Percentiles rank a stretch among this genome's conserved stretches.
Conservation (phyloP, 2,329 filamentous ascomycete species). For the Neocatenulostroma microsporum region DNA sequence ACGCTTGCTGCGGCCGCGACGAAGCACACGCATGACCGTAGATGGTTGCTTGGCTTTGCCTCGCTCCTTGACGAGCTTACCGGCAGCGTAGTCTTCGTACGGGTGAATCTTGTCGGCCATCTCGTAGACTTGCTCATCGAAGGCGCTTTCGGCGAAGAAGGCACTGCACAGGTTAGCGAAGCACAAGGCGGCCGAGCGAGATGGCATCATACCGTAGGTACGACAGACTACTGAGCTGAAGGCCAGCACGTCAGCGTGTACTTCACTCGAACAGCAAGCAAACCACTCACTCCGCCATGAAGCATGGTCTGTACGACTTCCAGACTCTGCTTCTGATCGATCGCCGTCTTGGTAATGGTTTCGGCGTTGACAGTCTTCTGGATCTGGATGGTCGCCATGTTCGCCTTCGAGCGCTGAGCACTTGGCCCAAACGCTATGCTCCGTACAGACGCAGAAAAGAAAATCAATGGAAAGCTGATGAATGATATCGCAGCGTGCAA, state of each 20-base stretch:
- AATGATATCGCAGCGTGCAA: too few relatives aligned
- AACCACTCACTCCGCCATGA: conserved; percentile 40
- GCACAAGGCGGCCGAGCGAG: too few relatives aligned
- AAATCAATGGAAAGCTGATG: too few relatives aligned
- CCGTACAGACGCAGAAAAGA: too few relatives aligned
- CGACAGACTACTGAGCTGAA: conserved; percentile 29
- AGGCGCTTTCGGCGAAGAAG: conserved; percentile 28
- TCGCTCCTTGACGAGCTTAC: conserved; percentile 8
- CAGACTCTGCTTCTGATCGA: conserved; percentile 37
- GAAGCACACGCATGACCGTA: conserved; percentile 32
- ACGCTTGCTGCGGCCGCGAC: conserved; percentile 32
- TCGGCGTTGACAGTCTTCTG: conserved; percentile 17
- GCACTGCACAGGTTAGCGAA: conserved; percentile 15
- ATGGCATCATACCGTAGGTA: conserved; percentile 24
- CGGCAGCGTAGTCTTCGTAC: conserved; percentile 28
- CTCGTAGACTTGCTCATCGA: conserved; percentile 24
- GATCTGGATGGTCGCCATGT: conserved; percentile 20
- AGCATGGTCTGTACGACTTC: conserved; percentile 43
- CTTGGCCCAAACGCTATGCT: too few relatives aligned
- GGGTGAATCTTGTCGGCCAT: conserved; percentile 17
- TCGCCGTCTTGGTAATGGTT: conserved; percentile 23
- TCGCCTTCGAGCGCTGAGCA: too few relatives aligned
- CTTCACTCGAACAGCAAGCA: background rate
- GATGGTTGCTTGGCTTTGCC: conserved; percentile 1
- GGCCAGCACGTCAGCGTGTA: background rate